Conservation (phyloP, 768 basidiomycete species). For the Kwoniella bestiolae region DNA sequence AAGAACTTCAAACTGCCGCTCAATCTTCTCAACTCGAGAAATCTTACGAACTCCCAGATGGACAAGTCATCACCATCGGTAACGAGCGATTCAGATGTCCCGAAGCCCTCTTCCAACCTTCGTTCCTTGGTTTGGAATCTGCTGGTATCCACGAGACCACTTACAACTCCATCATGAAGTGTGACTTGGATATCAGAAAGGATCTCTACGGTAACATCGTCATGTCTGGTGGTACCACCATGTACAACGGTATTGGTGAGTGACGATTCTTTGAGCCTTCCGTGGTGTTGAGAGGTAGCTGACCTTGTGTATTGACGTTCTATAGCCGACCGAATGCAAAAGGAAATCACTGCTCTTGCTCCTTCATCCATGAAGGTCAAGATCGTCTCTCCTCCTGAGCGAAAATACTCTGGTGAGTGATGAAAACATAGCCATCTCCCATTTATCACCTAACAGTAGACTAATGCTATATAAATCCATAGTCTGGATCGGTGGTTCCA, state of each 20-base stretch:
- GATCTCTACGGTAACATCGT: slow-evolving; percentile 76
- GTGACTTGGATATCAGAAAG: slow-evolving; percentile 71
- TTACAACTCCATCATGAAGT: slow-evolving; percentile 69
- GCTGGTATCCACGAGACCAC: slow-evolving; percentile 92
- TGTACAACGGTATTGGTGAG: slow-evolving; percentile 85
- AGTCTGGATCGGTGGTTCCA: slow-evolving; percentile 76
- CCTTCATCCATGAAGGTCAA: slow-evolving; percentile 94
- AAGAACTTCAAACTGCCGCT: slow-evolving; percentile 87
- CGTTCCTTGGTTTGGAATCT: slow-evolving; percentile 74
- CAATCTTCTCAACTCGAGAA: slow-evolving; percentile 89
- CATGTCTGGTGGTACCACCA: slow-evolving; percentile 87
- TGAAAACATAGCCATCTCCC: background rate
- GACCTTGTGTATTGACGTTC: slow-evolving; percentile 6
- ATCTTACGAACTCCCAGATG: slow-evolving; percentile 88
- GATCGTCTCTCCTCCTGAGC: slow-evolving; percentile 90
- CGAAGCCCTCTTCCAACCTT: slow-evolving; percentile 73
- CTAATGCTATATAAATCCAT: slow-evolving; percentile 62
- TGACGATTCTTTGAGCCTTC: no score
- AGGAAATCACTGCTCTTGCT: slow-evolving; percentile 81
- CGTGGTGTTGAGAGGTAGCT: no score
- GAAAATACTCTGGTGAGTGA: slow-evolving; percentile 59
- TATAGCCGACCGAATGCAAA: slow-evolving; percentile 85
- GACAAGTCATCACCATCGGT: slow-evolving; percentile 93
- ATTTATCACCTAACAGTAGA: no score
- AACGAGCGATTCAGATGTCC: slow-evolving; percentile 80